Base-by-base conservation (phyloP, 2,329 filamentous ascomycete genomes). In the Sclerotinia subarctica region DNA sequence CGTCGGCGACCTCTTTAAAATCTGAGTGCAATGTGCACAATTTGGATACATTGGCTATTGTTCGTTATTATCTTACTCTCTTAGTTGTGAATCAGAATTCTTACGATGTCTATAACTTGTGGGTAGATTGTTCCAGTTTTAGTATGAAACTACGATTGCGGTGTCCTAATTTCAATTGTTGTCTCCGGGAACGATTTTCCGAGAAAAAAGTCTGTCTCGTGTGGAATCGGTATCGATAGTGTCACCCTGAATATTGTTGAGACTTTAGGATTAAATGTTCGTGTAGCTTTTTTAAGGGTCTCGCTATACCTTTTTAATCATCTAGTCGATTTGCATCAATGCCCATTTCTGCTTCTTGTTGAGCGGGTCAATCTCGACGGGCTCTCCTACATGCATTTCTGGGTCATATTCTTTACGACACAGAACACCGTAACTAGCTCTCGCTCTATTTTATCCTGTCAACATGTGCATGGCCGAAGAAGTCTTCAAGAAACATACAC, bases 401-500 rank as follows among this genome's bases (percentile, higher is more conserved):
- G 79, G 76, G 42, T 79, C 76, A 58, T 81, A 82, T 42, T 73
- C 73, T 64, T 79, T 72, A 60, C 77, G 76, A 64, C 79, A 78
- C 0, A 81, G 66, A 19, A 82, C 74, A 8, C 80, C 81, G 67
- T 82, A 83, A 70, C 79, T 82, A 5, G 80, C 78, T 26, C 81
- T 77, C 15, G 80, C 80, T 44, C 69, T 69, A 29, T 46, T 46
- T 13, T 4, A 13, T 24, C 5, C 24, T 13, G 58, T 64, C 29
- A 63, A 7, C 54, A 53, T 21, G 2, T n/a, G 0, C 17, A 10
- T 59, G 7, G 5, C 52, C 19, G 13, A 1, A 60, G 19, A 29
- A 60, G 35, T 59, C 6, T 60, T 32, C 11, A n/a, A 42, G 64
- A 29, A 21, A 49, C 57, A 26, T 46, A 67, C 58, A 81, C 76